Conservation (phyloP, 2,329 filamentous ascomycete genomes). For the Cladosporium sp. region DNA sequence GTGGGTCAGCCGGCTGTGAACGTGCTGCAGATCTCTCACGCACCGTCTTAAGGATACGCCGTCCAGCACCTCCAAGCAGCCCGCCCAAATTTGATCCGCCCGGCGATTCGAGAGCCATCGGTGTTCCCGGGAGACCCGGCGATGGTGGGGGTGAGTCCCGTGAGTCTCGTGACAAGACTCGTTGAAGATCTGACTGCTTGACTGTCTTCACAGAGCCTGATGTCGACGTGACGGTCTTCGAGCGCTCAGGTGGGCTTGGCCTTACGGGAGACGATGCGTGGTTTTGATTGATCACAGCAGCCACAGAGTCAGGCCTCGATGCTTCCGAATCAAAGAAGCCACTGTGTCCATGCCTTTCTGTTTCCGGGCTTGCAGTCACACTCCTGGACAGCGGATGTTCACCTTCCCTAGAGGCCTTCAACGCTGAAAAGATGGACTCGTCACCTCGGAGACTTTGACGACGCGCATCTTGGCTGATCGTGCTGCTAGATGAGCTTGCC, state of each 20-base stretch:
- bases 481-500: constrained; percentile 50
- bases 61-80: constrained; percentile 43
- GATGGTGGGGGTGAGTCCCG: constrained; percentile 36
- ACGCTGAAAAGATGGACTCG: constrained; percentile 50
- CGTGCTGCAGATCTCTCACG: constrained; percentile 32
- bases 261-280: constrained; percentile 17
- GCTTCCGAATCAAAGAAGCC: constrained; percentile 18
- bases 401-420: constrained; percentile 47
- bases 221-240: constrained; percentile 38
- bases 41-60: constrained; percentile 44
- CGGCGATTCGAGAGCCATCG: constrained; percentile 39
- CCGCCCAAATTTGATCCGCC: constrained; percentile 40
- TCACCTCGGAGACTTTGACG: constrained; percentile 57
- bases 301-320: constrained; percentile 12
- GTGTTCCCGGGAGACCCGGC: constrained; percentile 42
- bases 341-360: constrained; percentile 16
- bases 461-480: constrained; percentile 52
- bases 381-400: constrained; percentile 76
- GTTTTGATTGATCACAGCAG: not conserved
- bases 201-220: constrained; percentile 44
- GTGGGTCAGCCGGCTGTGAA: constrained; percentile 29
- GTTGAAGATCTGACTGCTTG: constrained; percentile 36
- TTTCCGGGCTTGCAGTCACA: constrained; percentile 64
- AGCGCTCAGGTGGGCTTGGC: constrained; percentile 34
- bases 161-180: constrained; percentile 18